A percentile compares a stretch with the other conserved stretches of the same genome.
These are phyloP conservation scores for Schwanniomyces vanrijiae DNA, from an alignment of 805 yeast genomes.

Conservation along the genomic window DNA sequence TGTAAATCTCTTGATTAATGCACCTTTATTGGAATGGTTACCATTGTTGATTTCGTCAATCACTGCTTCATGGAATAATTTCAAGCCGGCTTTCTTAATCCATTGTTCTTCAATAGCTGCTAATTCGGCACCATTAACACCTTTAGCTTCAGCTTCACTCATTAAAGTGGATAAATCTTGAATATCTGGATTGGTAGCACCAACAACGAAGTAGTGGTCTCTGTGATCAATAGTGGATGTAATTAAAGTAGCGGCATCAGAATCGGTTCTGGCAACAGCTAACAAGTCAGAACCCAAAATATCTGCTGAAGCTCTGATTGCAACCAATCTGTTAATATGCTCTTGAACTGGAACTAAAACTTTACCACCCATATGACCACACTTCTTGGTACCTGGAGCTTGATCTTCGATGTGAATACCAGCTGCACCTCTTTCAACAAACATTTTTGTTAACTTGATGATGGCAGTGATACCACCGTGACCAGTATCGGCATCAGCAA, in stretches of 20 bases:
- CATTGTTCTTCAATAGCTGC: conserved; percentile 78
- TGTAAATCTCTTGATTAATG: conserved; percentile 63
- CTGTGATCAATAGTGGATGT: conserved; percentile 92
- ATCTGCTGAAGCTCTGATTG: conserved; percentile 94
- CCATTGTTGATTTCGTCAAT: conserved; percentile 73
- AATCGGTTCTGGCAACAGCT: conserved; percentile 93
- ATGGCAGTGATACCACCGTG: conserved; percentile 98
- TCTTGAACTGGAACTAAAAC: conserved; percentile 97
- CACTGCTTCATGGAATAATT: conserved; percentile 89
- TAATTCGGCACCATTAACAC: conserved; percentile 69
- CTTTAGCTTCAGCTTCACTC: conserved; percentile 77
- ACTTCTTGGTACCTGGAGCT: conserved; percentile 97
- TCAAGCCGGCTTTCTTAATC: conserved; percentile 78
- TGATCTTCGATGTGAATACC: conserved; percentile 99
- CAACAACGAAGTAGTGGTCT: conserved; percentile 90
- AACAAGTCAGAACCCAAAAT: conserved; percentile 84
- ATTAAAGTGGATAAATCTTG: conserved; percentile 73
- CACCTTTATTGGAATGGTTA: conserved; percentile 56
- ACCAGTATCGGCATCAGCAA: conserved; percentile 98
- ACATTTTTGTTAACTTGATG: conserved; percentile 91
- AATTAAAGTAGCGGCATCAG: conserved; percentile 94
- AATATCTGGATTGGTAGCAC: conserved; percentile 83
- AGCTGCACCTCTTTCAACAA: conserved; percentile 97
- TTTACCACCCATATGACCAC: conserved; percentile 99
- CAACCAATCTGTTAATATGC: conserved; percentile 91